Base-by-base conservation (phyloP, 2,329 filamentous ascomycete genomes). In the Colletotrichum trifolii region DNA sequence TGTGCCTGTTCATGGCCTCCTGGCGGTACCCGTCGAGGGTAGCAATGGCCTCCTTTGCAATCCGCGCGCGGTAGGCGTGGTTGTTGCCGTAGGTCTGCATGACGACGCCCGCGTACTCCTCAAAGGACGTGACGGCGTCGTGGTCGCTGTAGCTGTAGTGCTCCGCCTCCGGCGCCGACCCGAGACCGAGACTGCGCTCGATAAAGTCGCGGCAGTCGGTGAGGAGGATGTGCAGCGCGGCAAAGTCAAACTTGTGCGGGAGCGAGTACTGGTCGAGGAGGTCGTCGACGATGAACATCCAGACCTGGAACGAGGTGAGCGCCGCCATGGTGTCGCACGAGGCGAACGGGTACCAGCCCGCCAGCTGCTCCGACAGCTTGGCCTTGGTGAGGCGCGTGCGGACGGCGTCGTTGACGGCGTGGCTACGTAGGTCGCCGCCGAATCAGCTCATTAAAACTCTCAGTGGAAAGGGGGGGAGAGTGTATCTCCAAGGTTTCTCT, bases 251-350 rank as follows among this genome's bases (percentile, higher is more conserved):
- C 5, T 54, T 61, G 3, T 55, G 34, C 13, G 50, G 35, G 2
- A 64, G 45, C 0, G 62, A 54, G 34, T 64, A 64, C 50, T 64
- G 62, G 35, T 64, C 61, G 2, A 60, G 46, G 45, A 64, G 54
- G 38, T 61, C 62, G 25, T 64, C 56, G 17, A 61, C 50, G 17
- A 64, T 60, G 5, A 64, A 64, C 62, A 64, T 61, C 50, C 56
- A 64, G 1, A 40, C 62, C 9, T 64, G 57, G 45, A 64, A 64
- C 5, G 62, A 64, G 3, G 62, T 61, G 4, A 64, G 50, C 12
- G 62, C 62, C 15, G 54, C 40, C 33, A 61, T 55, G 12, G 43
- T 25, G 6, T 55, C 56, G 61, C 56, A 40, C 0, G 57, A 64
- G 3, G 61, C 61, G n/a, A 54, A 64, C 0, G 61, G 56, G 17